Evolutionary conservation across 2,329 filamentous ascomycete species (phyloP), one percentile per base, ranked within the genome.

Genomic region (Trichoderma endophyticum): DNA sequence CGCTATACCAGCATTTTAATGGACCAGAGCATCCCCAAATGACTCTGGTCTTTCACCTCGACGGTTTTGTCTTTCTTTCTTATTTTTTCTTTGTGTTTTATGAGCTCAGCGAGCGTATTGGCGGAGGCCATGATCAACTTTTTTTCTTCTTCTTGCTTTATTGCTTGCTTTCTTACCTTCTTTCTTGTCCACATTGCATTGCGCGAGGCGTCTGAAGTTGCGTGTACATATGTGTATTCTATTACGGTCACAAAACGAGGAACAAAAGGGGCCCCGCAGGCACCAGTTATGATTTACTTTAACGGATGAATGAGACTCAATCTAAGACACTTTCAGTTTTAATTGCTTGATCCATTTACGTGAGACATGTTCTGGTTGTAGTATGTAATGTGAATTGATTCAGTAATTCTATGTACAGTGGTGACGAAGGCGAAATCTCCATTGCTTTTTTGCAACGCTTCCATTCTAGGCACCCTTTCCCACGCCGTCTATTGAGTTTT

Each of bases 161-260:
- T 54, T 30, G n/a, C 24, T 65, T 54, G 21, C 21, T 34, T 30
- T 32, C 28, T 34, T 65, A 32, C 43, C 26, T 65, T 56, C 30
- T 67, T 57, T 28, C 6, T 48, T 43, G 30, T 48, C 66, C 56
- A 60, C 56, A 61, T 32, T 51, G 66, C 66, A 60, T 69, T 32
- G 66, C 56, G 36, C 66, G 36, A 60, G 66, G 66, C 34, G 54
- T 60, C 56, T 48, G 56, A 51, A 48, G 56, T 54, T 66, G 63
- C 56, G 56, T 69, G 66, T 69, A 61, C 30, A 69, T 69, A 48
- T 69, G 66, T 69, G 66, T 69, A 69, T 69, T 69, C 36, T 61
- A 34, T 61, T 60, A 61, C 56, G 36, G 56, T 32, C 56, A 48
- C 66, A 61, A 60, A 48, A 69, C 36, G 56, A 69, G 15, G 56